Conservation (phyloP, 75 land plant species). For the Selaginella moellendorffii region DNA sequence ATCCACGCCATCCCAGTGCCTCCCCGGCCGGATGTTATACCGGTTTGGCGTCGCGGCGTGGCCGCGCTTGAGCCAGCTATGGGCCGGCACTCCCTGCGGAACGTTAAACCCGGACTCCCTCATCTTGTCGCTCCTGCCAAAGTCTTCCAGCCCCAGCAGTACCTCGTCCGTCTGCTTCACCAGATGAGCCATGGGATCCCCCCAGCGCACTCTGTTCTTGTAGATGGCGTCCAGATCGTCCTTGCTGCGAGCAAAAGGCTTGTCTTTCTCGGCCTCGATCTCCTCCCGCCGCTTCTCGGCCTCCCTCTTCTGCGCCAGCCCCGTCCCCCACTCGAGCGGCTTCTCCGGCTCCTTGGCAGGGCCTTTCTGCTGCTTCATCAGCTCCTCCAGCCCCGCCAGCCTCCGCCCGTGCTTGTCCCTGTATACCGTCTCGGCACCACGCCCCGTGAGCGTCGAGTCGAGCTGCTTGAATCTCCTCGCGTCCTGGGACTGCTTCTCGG, state of each 20-base stretch:
- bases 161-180: constrained; percentile 42
- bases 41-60: constrained; percentile 64
- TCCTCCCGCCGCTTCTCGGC: constrained; percentile 49
- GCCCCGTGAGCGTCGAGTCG: constrained; percentile 62
- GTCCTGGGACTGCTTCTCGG: constrained; percentile 43
- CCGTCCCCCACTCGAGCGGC: constrained; percentile 90
- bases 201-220: constrained; percentile 74
- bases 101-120: constrained; percentile 83
- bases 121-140: constrained; percentile 66
- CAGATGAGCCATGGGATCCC: constrained; percentile 98
- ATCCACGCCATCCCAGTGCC: constrained; percentile 99
- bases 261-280: constrained; percentile 64
- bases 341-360: constrained; percentile 28
- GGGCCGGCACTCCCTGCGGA: constrained; percentile 70
- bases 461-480: constrained; percentile 44
- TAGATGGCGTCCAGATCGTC: constrained; percentile 62
- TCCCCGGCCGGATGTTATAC: constrained; percentile 81
- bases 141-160: constrained; percentile 30
- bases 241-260: constrained; percentile 81
- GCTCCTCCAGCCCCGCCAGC: constrained; percentile 42
- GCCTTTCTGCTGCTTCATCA: constrained; percentile 36
- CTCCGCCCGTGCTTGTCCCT: constrained; percentile 44
- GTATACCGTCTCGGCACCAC: constrained; percentile 70
- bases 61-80: constrained; percentile 84
- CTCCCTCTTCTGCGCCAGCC: constrained; percentile 83